Conservation (phyloP, 331 rosid genomes). For the Dryas integrifolia region DNA sequence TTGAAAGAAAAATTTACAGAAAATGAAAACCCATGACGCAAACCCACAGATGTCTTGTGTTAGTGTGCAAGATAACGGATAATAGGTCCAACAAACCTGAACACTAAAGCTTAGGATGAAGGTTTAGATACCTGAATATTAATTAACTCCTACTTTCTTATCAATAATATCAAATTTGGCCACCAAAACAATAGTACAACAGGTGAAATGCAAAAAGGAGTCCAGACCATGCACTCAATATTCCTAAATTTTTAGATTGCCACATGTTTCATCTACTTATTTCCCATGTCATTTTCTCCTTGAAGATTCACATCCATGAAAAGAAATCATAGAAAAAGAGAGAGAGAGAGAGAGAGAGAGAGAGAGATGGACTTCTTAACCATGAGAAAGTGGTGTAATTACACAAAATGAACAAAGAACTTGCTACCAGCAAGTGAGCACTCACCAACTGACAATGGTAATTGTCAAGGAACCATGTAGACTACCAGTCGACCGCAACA, state of each 20-base stretch:
- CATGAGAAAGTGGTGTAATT: constrained; percentile 24
- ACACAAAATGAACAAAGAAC: constrained; percentile 18
- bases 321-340: constrained; percentile 6
- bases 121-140: neutral
- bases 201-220: neutral
- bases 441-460: constrained; percentile 87
- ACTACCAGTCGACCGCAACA: constrained; percentile 58
- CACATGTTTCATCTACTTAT: neutral
- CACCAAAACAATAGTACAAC: neutral
- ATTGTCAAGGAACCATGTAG: constrained; percentile 78
- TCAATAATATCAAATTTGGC: neutral
- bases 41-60: neutral
- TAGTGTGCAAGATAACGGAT: neutral
- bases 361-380: constrained; percentile 1
- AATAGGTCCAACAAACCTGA: neutral
- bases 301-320: constrained; percentile 10
- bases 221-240: neutral
- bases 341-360: no score
- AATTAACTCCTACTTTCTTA: neutral
- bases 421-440: constrained; percentile 24
- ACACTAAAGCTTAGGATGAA: neutral
- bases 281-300: neutral
- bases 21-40: neutral
- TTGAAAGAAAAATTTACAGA: neutral
- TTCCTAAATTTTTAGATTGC: neutral